Conservation (phyloP, 2,329 filamentous ascomycete species). For the Basipetospora chlamydospora region DNA sequence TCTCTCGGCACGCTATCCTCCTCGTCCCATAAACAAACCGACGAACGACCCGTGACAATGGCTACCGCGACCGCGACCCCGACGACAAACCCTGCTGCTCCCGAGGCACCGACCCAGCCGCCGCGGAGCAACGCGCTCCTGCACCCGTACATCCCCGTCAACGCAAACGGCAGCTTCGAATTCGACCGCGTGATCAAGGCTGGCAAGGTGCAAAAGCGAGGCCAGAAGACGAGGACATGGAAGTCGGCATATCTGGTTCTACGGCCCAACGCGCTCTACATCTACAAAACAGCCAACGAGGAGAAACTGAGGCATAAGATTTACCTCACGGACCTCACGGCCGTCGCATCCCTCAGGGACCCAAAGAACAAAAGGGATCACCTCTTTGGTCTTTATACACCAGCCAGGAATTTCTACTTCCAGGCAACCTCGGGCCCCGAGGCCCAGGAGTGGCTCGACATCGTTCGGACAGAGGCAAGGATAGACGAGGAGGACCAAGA, state of each 20-base stretch:
- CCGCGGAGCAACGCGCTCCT: neutral
- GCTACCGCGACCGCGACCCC: too few species aligned
- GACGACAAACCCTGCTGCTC: neutral
- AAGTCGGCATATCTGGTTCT: slow-evolving; percentile 81
- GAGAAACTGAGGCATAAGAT: slow-evolving; percentile 81
- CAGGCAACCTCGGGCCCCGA: slow-evolving; percentile 61
- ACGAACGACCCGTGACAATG: neutral
- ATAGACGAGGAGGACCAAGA: slow-evolving; percentile 84
- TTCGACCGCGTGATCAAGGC: slow-evolving; percentile 89
- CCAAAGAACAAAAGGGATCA: slow-evolving; percentile 76
- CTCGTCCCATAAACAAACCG: too few species aligned
- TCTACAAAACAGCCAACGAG: slow-evolving; percentile 87
- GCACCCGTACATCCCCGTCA: slow-evolving; percentile 54
- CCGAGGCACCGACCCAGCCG: neutral
- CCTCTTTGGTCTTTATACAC: slow-evolving; percentile 85
- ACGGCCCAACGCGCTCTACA: slow-evolving; percentile 74
- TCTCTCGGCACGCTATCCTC: too few species aligned
- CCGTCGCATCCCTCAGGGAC: slow-evolving; percentile 76
- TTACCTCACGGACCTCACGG: slow-evolving; percentile 76
- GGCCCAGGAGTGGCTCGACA: slow-evolving; percentile 71
- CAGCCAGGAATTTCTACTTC: slow-evolving; percentile 81
- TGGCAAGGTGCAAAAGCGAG: slow-evolving; percentile 74
- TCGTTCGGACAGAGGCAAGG: slow-evolving; percentile 64
- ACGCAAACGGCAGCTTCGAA: slow-evolving; percentile 89
- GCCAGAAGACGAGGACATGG: slow-evolving; percentile 93